These are phyloP conservation scores for Ophiostoma australiae DNA, from an alignment of 2,329 filamentous ascomycete genomes.

Conservation along the genomic window DNA sequence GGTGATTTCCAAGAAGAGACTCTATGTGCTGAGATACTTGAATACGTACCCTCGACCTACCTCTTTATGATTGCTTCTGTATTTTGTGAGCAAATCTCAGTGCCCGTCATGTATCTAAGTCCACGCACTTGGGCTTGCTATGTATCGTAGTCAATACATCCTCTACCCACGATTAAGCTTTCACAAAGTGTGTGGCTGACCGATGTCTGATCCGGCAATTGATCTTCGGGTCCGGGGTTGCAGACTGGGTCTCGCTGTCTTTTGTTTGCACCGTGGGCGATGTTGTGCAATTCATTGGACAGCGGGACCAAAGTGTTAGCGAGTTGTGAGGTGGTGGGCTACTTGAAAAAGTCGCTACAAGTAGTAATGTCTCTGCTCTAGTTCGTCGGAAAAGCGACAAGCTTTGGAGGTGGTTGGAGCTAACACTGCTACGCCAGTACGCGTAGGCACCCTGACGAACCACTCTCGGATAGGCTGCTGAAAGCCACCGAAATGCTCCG, in stretches of 20 bases:
- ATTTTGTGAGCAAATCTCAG: neutral
- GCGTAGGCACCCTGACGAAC: neutral
- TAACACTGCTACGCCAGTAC: neutral
- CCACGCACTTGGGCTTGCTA: neutral
- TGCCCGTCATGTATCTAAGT: neutral
- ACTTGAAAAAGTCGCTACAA: constrained; percentile 1
- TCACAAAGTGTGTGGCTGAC: neutral
- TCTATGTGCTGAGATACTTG: neutral
- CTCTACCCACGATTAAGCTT: constrained; percentile 1
- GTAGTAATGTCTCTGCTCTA: constrained; percentile 5
- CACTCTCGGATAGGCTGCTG: too few relatives aligned
- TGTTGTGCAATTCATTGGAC: neutral
- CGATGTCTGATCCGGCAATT: neutral
- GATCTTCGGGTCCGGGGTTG: constrained; percentile 6
- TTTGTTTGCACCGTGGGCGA: neutral
- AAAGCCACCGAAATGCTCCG: neutral
- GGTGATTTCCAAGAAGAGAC: neutral
- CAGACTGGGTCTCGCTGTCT: neutral
- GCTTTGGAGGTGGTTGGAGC: neutral
- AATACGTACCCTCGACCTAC: neutral
- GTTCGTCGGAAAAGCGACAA: neutral
- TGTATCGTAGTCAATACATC: neutral
- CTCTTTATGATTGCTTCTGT: neutral
- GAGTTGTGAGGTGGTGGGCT: neutral
- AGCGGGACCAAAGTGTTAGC: neutral